Evolutionary conservation across 2,329 filamentous ascomycete species (phyloP), one percentile per base, ranked within the genome.

Genomic region (Clonostachys sp.): DNA sequence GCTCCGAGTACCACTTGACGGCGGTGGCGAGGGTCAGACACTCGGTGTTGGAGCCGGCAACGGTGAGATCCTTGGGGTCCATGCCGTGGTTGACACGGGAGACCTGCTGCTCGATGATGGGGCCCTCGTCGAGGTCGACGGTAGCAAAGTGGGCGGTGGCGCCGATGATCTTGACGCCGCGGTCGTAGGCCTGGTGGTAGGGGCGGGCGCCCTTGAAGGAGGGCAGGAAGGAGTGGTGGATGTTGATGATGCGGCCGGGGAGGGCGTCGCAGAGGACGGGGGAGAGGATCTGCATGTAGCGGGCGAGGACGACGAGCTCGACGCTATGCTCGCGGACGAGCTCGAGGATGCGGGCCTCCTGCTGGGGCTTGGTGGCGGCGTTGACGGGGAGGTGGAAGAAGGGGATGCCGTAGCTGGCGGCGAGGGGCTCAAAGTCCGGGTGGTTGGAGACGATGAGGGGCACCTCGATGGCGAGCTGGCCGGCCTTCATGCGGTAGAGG

Each of bases 241-340:
- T 92, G 72, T 94, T 94, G 84, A 94, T 92, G 71, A 94, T 94
- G 63, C 83, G 84, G 49, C 89, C 89, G 45, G 83, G 86, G 87
- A 94, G 91, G 57, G 81, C 87, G 49, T 77, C 70, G 71, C 89
- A 94, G 39, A 94, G 73, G 9, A 70, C 79, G 0, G 87, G 87
- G 18, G 83, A 87, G 12, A 94, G 76, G 34, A 94, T 87, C 71
- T 94, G 89, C 89, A 94, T 94, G 71, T 94, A 94, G 50, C 89
- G 83, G 7, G 89, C 89, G 42, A 94, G 73, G 2, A 94, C 88
- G 46, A 94, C 79, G 46, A 94, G 78, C 61, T 94, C 89, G 60
- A 94, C 80, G 54, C 78, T 68, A 66, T 91, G 73, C 67, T 85
- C 67, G 55, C 71, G 69, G 61, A 89, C 81, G 41, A 94, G 78